phyloP scores from a whole-genome alignment of 2,329 filamentous ascomycete genomes.

The Aspergillus persii region DNA sequence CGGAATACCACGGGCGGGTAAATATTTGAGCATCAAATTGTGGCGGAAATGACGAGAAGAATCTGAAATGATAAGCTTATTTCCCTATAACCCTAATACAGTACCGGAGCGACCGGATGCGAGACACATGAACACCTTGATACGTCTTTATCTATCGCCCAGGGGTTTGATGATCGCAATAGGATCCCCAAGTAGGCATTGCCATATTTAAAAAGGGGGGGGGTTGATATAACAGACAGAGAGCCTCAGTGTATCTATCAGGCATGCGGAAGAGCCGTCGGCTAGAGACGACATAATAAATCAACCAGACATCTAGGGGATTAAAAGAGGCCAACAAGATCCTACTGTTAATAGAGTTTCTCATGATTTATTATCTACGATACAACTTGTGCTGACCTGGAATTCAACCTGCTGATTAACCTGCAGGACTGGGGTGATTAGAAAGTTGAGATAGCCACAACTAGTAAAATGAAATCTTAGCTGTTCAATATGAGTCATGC shows the following conservation, averaged over 20 bases:
- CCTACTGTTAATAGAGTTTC: background rate
- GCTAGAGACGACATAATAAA: background rate
- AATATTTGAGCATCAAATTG: too few relatives aligned
- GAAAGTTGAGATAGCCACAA: background rate
- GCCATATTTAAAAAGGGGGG: background rate
- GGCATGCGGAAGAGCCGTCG: background rate
- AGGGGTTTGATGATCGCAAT: background rate
- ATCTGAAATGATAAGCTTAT: background rate
- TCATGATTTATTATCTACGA: background rate
- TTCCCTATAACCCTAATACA: background rate
- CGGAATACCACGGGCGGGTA: background rate
- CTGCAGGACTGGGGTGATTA: background rate
- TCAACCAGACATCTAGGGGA: background rate
- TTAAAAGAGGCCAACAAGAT: background rate
- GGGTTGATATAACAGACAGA: background rate
- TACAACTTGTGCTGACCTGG: background rate
- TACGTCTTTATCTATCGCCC: background rate
- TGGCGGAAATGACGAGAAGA: background rate
- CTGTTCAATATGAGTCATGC: background rate
- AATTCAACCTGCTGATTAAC: background rate
- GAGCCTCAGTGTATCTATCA: background rate
- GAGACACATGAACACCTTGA: background rate
- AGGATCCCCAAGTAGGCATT: background rate
- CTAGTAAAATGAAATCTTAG: background rate
- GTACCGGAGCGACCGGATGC: background rate